Percentiles rank a stretch among this genome's conserved stretches.
These are phyloP conservation scores for Lipomyces lipofer DNA, from an alignment of 805 yeast genomes.

Conservation along the genomic window DNA sequence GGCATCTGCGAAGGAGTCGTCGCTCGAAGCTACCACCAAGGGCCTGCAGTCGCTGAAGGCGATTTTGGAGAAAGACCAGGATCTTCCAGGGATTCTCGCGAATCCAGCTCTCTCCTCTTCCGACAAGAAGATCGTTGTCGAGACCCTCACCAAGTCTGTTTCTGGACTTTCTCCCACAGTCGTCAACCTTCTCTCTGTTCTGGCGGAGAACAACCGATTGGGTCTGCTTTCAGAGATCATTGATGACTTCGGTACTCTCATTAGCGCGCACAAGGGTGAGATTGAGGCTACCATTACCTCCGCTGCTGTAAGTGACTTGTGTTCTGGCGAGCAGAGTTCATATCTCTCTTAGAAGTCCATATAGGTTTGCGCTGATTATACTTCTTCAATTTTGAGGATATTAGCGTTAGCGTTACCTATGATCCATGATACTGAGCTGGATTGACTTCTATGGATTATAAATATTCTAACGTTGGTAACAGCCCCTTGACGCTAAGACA, in stretches of 20 bases:
- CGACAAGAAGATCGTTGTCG: constrained; percentile 73
- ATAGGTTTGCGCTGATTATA: neutral
- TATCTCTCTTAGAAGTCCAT: too few species aligned
- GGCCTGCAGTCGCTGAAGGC: constrained; percentile 61
- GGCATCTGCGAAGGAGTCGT: constrained; percentile 81
- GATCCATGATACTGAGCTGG: neutral
- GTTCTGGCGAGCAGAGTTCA: too few species aligned
- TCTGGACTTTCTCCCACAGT: constrained; percentile 68
- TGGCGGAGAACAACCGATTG: constrained; percentile 95
- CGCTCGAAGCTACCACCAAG: constrained; percentile 67
- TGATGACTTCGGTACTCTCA: constrained; percentile 70
- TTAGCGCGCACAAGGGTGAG: constrained; percentile 86
- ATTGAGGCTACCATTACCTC: constrained; percentile 93
- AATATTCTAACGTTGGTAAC: too few species aligned
- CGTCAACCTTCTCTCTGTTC: constrained; percentile 74
- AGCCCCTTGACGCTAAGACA: constrained; percentile 75
- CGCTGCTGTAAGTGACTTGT: constrained; percentile 47
- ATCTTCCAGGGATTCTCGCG: constrained; percentile 59
- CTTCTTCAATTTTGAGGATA: too few species aligned
- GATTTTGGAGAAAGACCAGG: constrained; percentile 61
- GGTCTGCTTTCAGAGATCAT: constrained; percentile 63
- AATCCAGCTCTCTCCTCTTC: constrained; percentile 81
- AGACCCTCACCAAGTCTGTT: constrained; percentile 51
- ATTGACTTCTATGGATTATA: neutral
- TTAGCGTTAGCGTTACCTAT: neutral